Percentiles rank a stretch among this genome's conserved stretches.
These are phyloP conservation scores for Nitzschia putrida DNA, from an alignment of 108 stramenopile species.

Conservation along the genomic window DNA sequence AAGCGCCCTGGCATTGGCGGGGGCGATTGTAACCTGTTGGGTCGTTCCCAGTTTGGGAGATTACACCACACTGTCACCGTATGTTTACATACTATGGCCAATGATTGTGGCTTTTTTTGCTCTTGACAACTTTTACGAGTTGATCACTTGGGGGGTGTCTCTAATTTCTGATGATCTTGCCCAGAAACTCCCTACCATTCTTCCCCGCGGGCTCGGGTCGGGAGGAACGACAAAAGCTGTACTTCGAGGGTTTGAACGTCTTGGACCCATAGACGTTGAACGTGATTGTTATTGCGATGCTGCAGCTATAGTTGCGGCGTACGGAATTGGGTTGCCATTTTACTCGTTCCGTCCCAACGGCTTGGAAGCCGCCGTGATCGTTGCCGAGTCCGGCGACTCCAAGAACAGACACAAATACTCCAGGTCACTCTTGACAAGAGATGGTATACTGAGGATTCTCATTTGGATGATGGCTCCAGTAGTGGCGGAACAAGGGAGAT, in stretches of 20 bases:
- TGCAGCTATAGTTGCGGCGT: slow-evolving; percentile 85
- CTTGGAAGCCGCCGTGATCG: slow-evolving; percentile 70
- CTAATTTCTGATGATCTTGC: slow-evolving; percentile 28
- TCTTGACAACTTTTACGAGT: slow-evolving; percentile 87
- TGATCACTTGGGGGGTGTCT: not conserved
- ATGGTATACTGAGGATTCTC: slow-evolving; percentile 81
- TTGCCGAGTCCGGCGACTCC: slow-evolving; percentile 36
- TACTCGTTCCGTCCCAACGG: slow-evolving; percentile 94
- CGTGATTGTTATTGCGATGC: slow-evolving; percentile 93
- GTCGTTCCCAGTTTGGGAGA: slow-evolving; percentile 60
- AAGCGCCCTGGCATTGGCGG: slow-evolving; percentile 62
- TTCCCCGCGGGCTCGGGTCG: slow-evolving; percentile 79
- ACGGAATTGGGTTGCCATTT: slow-evolving; percentile 89
- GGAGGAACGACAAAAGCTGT: slow-evolving; percentile 69
- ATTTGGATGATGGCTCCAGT: slow-evolving; percentile 94
- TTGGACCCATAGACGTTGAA: slow-evolving; percentile 86
- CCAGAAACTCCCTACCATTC: slow-evolving; percentile 63
- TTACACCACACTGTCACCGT: slow-evolving; percentile 57
- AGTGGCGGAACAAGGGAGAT: slow-evolving; percentile 78
- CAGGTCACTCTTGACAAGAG: slow-evolving; percentile 69
- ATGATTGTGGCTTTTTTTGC: slow-evolving; percentile 51
- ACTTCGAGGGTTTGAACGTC: slow-evolving; percentile 80
- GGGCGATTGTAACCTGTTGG: slow-evolving; percentile 67
- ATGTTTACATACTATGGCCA: slow-evolving; percentile 54
- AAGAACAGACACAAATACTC: slow-evolving; percentile 28